Base-by-base conservation (phyloP, 192 early-diverging fungal species). In the Entomortierella chlamydospora region DNA sequence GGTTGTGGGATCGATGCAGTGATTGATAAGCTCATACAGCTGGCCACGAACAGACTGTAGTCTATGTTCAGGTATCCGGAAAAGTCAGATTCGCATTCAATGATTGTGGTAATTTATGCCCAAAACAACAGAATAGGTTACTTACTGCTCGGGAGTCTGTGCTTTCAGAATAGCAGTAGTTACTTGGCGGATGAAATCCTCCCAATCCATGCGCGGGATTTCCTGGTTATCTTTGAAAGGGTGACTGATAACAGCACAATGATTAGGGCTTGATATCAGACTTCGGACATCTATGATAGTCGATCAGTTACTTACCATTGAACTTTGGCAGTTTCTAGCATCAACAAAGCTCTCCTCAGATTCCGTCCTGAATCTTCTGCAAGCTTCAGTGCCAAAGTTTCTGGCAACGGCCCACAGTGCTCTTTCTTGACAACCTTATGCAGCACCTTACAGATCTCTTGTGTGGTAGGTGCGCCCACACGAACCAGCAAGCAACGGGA, bases 401-500 rank as follows among this genome's bases (percentile, higher is more conserved):
- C 80, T 26, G 95, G 92, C 17, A 98, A 64, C 0, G 57, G 64
- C 28, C 95, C 79, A 26, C 85, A 84, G 28, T 79, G 68, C 76
- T 99, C 97, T 71, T 93, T 93, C 77, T 88, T 91, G n/a, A 94
- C 91, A 26, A 98, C 91, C 55, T 83, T 82, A 31, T 88, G 83
- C 57, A 99, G 74, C 3, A 92, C 92, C 4, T 87, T 71, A 26
- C 81, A 41, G 60, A 98, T 91, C 55, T 97, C 94, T n/a, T 88
- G 87, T 15, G 79, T 41, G 1, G 87, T 85, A 4, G 98, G 97
- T 11, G 93, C 89, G 1, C 94, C 88, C 2, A 99, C 93, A 7
- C 98, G 88, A 41, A 99, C 85, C 39, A 97, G 81, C 57, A 98
- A 79, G 59, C 98, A 99, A 59, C 98, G 87, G 64, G 93, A 95